Conservation (phyloP, 805 yeast species). For the Candida piceae region DNA sequence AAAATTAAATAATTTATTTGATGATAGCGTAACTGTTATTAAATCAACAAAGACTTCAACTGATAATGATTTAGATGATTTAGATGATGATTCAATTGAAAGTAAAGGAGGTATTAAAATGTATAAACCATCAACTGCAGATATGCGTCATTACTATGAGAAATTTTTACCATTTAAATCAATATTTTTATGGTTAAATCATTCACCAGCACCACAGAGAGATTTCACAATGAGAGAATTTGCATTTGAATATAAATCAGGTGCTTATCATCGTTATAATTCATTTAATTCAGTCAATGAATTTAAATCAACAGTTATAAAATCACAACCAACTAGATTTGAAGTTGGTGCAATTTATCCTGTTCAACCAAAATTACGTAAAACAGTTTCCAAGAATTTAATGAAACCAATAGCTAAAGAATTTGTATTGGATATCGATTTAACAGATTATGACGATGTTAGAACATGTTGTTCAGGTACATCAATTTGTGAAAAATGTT, state of each 20-base stretch:
- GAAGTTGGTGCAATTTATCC: constrained; percentile 93
- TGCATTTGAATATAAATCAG: constrained; percentile 84
- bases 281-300: constrained; percentile 65
- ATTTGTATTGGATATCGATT: constrained; percentile 92
- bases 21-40: neutral
- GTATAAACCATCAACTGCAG: constrained; percentile 43
- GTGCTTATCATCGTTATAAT: constrained; percentile 86
- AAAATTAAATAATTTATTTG: constrained; percentile 3
- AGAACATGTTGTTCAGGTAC: constrained; percentile 93
- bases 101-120: too few species aligned
- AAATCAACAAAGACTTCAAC: too few species aligned
- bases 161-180: constrained; percentile 69
- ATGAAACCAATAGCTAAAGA: constrained; percentile 83
- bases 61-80: neutral
- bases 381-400: constrained; percentile 65
- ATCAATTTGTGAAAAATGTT: constrained; percentile 79
- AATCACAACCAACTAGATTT: constrained; percentile 80
- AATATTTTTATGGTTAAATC: constrained; percentile 86
- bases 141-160: constrained; percentile 69
- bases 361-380: constrained; percentile 82
- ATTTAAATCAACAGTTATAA: constrained; percentile 71
- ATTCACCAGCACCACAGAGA: constrained; percentile 65
- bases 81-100: neutral
- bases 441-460: constrained; percentile 91
- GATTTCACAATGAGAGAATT: constrained; percentile 89